These are phyloP conservation scores for Hanseniaspora clermontiae DNA, from an alignment of 805 yeast species.

Conservation along the genomic window DNA sequence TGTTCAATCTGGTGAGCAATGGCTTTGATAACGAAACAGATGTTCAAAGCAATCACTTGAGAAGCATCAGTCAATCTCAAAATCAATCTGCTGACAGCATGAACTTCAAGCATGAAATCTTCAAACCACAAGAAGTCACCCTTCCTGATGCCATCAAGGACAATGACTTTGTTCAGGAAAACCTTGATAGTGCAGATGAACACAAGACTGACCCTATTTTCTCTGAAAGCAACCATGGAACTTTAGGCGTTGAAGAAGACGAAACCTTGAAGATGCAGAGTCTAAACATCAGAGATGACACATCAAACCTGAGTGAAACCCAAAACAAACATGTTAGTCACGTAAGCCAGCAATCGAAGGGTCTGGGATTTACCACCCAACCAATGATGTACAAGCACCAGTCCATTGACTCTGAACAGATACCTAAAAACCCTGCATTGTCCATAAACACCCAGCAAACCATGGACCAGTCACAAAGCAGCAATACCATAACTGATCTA, in stretches of 20 bases:
- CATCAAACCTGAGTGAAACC: neutral
- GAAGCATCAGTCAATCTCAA: constrained; percentile 6
- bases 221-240: constrained; percentile 17
- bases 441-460: neutral
- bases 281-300: neutral
- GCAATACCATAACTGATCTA: neutral
- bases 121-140: neutral
- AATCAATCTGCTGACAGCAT: neutral
- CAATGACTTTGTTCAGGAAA: neutral
- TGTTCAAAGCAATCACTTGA: neutral
- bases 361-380: neutral
- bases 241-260: constrained; percentile 1
- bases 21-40: constrained; percentile 14
- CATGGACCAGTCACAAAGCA: constrained; percentile 8
- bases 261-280: neutral
- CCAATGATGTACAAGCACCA: neutral
- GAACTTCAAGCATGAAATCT: neutral
- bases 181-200: neutral
- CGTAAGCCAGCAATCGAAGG: neutral
- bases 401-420: neutral
- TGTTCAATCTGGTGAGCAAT: constrained; percentile 40
- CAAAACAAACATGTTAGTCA: neutral
- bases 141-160: neutral
- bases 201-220: constrained; percentile 13
- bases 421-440: neutral